Base-by-base conservation (phyloP, 306 rosid species). In the Parietaria judaica region DNA sequence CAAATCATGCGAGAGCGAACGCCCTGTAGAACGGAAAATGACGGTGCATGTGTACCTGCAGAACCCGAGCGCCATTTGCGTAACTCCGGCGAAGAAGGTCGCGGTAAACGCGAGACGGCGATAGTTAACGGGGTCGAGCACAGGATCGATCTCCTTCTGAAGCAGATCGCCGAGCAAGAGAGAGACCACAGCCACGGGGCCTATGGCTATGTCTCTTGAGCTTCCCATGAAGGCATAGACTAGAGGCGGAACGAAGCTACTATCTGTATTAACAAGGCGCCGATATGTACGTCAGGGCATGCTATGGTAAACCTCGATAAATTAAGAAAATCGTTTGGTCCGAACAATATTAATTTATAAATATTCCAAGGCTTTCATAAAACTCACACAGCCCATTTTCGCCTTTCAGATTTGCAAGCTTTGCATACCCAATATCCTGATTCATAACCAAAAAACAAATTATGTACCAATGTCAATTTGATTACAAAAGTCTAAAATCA, bases 211-310 rank as follows among this genome's bases (percentile, higher is more conserved):
- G 39, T 74, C 79, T 68, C 79, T 74, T 5, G 74, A 74, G 64
- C 79, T 74, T 38, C 79, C 79, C 79, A 74, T 74, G 51, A 69
- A 41, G 17, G 74, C 79, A 54, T 74, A 74, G 14, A 74, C 58
- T 17, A 74, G 64, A 57, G 74, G 79, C 34, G 79, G 74, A 59
- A 74, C 79, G 54, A 74, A 74, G 61, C 79, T 74, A n/a, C 71
- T 69, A 50, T 74, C 79, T 74, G 71, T 53, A 43, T 37, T 16
- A 10, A 38, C 8, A 4, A 4, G 14, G 11, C 13, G 6, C 14
- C 37, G 11, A 37, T 37, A 58, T 39, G 6, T 17, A 8, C 52
- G 31, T 23, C 31, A 23, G 31, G 31, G n/a, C n/a, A n/a, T n/a
- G n/a, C n/a, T n/a, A n/a, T n/a, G n/a, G 31, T 23, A 23, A 23